These are phyloP conservation scores for Fusarium sp. DNA, from an alignment of 2,329 filamentous ascomycete genomes.

Conservation along the genomic window DNA sequence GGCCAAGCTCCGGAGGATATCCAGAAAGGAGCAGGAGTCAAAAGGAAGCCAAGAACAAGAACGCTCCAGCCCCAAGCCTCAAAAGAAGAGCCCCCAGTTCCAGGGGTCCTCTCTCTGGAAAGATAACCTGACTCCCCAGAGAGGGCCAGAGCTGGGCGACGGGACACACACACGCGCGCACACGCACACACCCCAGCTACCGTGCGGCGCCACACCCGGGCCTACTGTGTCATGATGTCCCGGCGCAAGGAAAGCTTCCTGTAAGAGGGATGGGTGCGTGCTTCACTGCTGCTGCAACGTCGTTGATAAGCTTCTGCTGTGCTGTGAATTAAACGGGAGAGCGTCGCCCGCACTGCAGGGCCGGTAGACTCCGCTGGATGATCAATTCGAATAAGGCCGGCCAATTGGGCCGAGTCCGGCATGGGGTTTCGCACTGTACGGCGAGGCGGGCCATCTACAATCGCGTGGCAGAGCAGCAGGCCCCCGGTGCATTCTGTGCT, in stretches of 20 bases:
- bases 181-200: slow-evolving; percentile 14
- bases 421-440: slow-evolving; percentile 35
- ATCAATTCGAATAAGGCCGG: slow-evolving; percentile 38
- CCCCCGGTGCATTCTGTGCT: slow-evolving; percentile 18
- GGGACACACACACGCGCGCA: background rate
- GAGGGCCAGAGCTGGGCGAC: slow-evolving; percentile 2
- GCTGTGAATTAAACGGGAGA: slow-evolving; percentile 11
- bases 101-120: slow-evolving; percentile 15
- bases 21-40: slow-evolving; percentile 19
- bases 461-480: slow-evolving; percentile 19
- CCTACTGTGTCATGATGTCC: slow-evolving; percentile 28
- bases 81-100: slow-evolving; percentile 8
- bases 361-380: slow-evolving; percentile 26
- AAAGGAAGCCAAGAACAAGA: slow-evolving; percentile 30
- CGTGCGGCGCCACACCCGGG: slow-evolving; percentile 16
- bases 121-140: background rate
- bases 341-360: slow-evolving; percentile 20
- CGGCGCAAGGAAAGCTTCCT: slow-evolving; percentile 12
- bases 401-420: slow-evolving; percentile 44
- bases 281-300: slow-evolving; percentile 22
- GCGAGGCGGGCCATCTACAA: background rate
- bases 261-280: background rate
- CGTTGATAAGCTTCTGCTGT: slow-evolving; percentile 11
- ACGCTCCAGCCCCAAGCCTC: slow-evolving; percentile 34
- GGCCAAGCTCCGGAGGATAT: slow-evolving; percentile 28